Evolutionary conservation across 345 rosid species (phyloP).

Genomic region (Triadica sebifera): DNA sequence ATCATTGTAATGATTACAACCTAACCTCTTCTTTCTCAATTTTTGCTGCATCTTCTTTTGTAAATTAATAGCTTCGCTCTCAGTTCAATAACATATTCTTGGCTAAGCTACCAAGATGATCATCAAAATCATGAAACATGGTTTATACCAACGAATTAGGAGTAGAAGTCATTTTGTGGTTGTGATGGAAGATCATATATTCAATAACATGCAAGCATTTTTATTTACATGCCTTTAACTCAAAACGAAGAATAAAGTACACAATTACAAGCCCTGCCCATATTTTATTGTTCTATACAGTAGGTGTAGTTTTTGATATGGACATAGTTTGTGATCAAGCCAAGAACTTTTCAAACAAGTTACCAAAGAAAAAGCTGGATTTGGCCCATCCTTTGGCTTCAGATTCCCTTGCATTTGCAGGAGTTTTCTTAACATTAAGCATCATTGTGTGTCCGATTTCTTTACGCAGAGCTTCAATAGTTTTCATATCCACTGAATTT

Average conservation of each 20-base stretch:
- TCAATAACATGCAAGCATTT: neutral
- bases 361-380: slow-evolving; percentile 84
- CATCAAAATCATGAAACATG: too few relatives aligned
- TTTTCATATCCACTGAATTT: slow-evolving; percentile 73
- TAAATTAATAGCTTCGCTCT: too few relatives aligned
- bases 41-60: too few relatives aligned
- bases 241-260: neutral
- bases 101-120: too few relatives aligned
- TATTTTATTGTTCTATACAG: slow-evolving; percentile 27
- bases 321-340: slow-evolving; percentile 40
- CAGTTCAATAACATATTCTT: too few relatives aligned
- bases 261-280: slow-evolving; percentile 14
- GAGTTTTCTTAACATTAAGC: slow-evolving; percentile 73
- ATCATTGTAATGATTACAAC: too few relatives aligned
- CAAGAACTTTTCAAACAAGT: slow-evolving; percentile 73
- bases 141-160: too few relatives aligned
- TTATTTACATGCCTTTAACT: neutral
- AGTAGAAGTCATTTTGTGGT: too few relatives aligned
- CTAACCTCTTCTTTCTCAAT: too few relatives aligned
- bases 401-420: slow-evolving; percentile 39
- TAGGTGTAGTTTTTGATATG: slow-evolving; percentile 5
- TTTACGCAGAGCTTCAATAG: slow-evolving; percentile 70
- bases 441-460: slow-evolving; percentile 84
- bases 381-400: slow-evolving; percentile 67
- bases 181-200: too few relatives aligned